Conservation (phyloP, 176 grass and related monocot species). For the Cymbopogon citratus region DNA sequence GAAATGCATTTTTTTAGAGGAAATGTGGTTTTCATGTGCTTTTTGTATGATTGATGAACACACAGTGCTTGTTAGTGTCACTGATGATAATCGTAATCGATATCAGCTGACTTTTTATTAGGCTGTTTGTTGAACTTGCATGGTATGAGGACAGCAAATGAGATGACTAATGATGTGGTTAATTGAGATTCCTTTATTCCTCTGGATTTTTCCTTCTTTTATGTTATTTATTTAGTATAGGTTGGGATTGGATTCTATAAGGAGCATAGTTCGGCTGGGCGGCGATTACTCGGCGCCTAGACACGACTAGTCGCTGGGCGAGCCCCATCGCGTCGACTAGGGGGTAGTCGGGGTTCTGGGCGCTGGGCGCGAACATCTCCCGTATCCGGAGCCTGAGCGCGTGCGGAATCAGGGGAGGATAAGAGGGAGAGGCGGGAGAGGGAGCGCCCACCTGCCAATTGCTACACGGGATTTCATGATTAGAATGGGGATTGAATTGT, state of each 20-base stretch:
- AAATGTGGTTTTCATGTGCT: neutral
- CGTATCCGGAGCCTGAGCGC: too few relatives aligned
- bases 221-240: neutral
- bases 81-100: neutral
- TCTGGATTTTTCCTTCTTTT: neutral
- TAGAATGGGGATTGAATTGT: neutral
- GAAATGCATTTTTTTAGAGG: neutral
- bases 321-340: too few relatives aligned
- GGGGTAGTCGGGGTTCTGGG: too few relatives aligned
- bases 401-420: too few relatives aligned
- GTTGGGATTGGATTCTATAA: neutral
- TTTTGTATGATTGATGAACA: neutral
- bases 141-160: neutral
- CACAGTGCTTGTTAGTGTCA: neutral
- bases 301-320: too few relatives aligned
- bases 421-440: too few relatives aligned
- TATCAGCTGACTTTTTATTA: neutral
- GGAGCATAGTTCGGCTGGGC: too few relatives aligned
- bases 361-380: too few relatives aligned
- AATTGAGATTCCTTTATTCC: neutral
- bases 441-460: too few relatives aligned
- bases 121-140: neutral
- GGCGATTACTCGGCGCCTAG: too few relatives aligned
- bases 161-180: neutral
- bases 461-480: neutral